Evolutionary conservation across 441 rosid genomes (phyloP), one percentile per base, ranked within the genome.

Genomic region (Erodium texanum): DNA sequence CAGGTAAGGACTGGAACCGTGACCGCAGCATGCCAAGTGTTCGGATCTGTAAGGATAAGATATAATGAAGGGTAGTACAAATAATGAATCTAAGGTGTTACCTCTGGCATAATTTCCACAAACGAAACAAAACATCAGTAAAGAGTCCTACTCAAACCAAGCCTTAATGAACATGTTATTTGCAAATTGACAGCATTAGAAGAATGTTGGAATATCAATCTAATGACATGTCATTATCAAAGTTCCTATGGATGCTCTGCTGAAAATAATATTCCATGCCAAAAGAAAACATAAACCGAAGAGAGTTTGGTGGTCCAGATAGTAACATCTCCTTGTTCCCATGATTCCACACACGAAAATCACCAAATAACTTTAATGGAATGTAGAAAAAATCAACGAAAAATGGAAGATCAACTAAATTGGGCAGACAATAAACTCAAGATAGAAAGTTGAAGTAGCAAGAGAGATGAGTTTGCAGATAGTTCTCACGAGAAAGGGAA

Each of bases 1-100:
- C 93, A 45, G 99, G 99, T 73, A 95, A 79, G 62, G 99, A 90
- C 80, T 90, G 97, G 81, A 95, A 95, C 71, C 99, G 87, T 64
- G 97, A 95, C 82, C 98, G 82, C 62, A 95, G 88, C 99, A 95
- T 95, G 72, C 93, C 98, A 72, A 95, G 81, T 32, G 99, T 95
- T 73, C 96, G 87, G 77, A 95, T 87, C 99, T 92, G 78, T 27
- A 70, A 69, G 64, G 58, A 67, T 64, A 14, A 65, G 48, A 36
- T 65, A 22, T 18, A 9, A 19, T 16, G 10, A 38, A 3, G n/a
- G 24, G 36, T 64, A 11, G 67, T 65, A 29, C 1, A 63, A 8
- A n/a, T 27, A 41, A 63, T 24, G 38, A 62, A 24, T 14, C 36
- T 20, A 62, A 14, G 34, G 65, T 62, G 65, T 62, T 62, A 62